Evolutionary conservation across 768 basidiomycete species (phyloP).

Genomic region (Serpula lacrymans): DNA sequence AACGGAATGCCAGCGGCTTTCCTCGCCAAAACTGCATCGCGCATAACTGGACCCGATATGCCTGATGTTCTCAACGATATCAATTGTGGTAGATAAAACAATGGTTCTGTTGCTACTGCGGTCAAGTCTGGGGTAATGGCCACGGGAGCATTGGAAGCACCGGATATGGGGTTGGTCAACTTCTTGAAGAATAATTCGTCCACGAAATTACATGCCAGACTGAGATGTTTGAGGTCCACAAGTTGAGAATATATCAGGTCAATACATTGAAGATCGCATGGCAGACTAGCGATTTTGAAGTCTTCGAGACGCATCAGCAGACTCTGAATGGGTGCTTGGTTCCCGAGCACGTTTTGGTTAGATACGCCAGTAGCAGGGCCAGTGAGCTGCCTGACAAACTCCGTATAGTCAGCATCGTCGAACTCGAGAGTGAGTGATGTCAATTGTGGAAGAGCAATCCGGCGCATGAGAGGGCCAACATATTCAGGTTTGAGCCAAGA

Average conservation of each 20-base stretch:
- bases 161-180: slow-evolving; percentile 7
- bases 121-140: not conserved
- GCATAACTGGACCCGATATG: slow-evolving; percentile 39
- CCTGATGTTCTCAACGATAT: slow-evolving; percentile 44
- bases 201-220: slow-evolving; percentile 35
- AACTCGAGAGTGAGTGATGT: slow-evolving; percentile 48
- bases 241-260: slow-evolving; percentile 46
- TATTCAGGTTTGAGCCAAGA: slow-evolving; percentile 28
- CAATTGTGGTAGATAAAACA: slow-evolving; percentile 49
- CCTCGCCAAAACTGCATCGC: slow-evolving; percentile 42
- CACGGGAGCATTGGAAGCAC: not conserved
- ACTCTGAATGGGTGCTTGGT: slow-evolving; percentile 36
- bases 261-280: slow-evolving; percentile 33
- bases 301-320: slow-evolving; percentile 44
- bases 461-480: slow-evolving; percentile 27
- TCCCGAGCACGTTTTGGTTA: slow-evolving; percentile 36
- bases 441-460: slow-evolving; percentile 22
- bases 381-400: slow-evolving; percentile 21
- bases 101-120: slow-evolving; percentile 10
- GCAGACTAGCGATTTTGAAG: slow-evolving; percentile 51
- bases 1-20: slow-evolving; percentile 43
- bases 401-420: slow-evolving; percentile 47
- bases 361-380: slow-evolving; percentile 43
- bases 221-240: slow-evolving; percentile 41
- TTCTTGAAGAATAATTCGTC: slow-evolving; percentile 21